A percentile compares a stretch with the other conserved stretches of the same genome.
Evolutionary conservation across 768 basidiomycete genomes (phyloP).

Genomic region (Lactarius hatsudake): DNA sequence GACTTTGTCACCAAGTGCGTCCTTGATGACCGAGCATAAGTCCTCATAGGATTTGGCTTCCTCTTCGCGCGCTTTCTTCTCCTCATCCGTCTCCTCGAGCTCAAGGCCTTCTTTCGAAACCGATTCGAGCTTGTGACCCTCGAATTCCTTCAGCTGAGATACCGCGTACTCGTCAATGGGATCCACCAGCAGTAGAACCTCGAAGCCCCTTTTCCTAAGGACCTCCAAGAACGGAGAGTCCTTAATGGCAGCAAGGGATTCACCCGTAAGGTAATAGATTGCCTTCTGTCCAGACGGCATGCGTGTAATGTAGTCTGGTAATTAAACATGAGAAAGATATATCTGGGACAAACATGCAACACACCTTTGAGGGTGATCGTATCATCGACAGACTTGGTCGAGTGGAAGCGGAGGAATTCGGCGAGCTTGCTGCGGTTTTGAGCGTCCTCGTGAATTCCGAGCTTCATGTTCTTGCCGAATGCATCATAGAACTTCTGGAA

Average conservation of each 20-base stretch:
- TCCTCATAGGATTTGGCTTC: conserved; percentile 81
- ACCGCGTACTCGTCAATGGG: conserved; percentile 99
- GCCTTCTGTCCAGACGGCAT: conserved; percentile 99
- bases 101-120: conserved; percentile 99
- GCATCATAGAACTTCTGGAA: conserved; percentile 96
- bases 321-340: neutral
- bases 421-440: conserved; percentile 99
- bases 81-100: conserved; percentile 97
- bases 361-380: conserved; percentile 88
- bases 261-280: conserved; percentile 99
- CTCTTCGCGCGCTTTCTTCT: conserved; percentile 88
- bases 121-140: conserved; percentile 94
- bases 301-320: conserved; percentile 93
- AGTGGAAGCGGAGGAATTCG: conserved; percentile 98
- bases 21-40: conserved; percentile 93
- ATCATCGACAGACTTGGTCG: conserved; percentile 92
- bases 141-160: conserved; percentile 99
- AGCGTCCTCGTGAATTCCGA: conserved; percentile 98
- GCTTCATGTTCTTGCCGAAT: conserved; percentile 99
- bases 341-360: conserved; percentile 27
- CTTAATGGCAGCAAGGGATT: conserved; percentile 84
- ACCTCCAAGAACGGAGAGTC: conserved; percentile 99
- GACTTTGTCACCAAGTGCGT: conserved; percentile 97
- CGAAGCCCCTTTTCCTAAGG: conserved; percentile 99
- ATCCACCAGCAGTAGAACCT: conserved; percentile 95